These are phyloP conservation scores for Coprinellus micaceus DNA, from an alignment of 768 basidiomycete species.

Conservation along the genomic window DNA sequence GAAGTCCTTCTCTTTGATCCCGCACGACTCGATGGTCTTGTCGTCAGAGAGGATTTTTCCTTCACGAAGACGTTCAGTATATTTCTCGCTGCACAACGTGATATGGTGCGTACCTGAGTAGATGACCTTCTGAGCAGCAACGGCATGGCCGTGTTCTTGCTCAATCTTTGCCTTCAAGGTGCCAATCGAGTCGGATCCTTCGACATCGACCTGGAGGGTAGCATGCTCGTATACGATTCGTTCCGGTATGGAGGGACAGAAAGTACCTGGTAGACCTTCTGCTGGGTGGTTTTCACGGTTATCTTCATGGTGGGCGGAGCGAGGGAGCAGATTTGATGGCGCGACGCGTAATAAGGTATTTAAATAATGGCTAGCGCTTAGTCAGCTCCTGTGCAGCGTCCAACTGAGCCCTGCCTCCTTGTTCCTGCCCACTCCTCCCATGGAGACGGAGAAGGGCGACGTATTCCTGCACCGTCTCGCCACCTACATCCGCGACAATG, in stretches of 20 bases:
- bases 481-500: slow-evolving; percentile 68
- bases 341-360: slow-evolving; percentile 13
- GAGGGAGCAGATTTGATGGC: slow-evolving; percentile 3
- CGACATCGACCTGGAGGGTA: slow-evolving; percentile 65
- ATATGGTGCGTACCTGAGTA: slow-evolving; percentile 65
- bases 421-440: slow-evolving; percentile 18
- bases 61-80: slow-evolving; percentile 31
- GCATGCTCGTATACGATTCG: not conserved
- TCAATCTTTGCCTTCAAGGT: slow-evolving; percentile 83
- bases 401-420: slow-evolving; percentile 5
- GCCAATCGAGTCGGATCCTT: slow-evolving; percentile 68
- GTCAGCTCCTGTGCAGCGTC: slow-evolving; percentile 9
- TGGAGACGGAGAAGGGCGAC: slow-evolving; percentile 62
- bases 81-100: not conserved
- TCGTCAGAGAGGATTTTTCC: slow-evolving; percentile 90
- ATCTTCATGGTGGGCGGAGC: slow-evolving; percentile 68
- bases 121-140: slow-evolving; percentile 85
- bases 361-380: slow-evolving; percentile 11
- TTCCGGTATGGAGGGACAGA: not conserved
- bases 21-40: slow-evolving; percentile 82
- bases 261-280: slow-evolving; percentile 79
- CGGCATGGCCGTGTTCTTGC: slow-evolving; percentile 67
- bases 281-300: slow-evolving; percentile 92
- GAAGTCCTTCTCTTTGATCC: slow-evolving; percentile 98
- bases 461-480: slow-evolving; percentile 70